Evolutionary conservation across 2,329 filamentous ascomycete species (phyloP), one percentile per base, ranked within the genome.

Genomic region (Fusarium dlaminii): DNA sequence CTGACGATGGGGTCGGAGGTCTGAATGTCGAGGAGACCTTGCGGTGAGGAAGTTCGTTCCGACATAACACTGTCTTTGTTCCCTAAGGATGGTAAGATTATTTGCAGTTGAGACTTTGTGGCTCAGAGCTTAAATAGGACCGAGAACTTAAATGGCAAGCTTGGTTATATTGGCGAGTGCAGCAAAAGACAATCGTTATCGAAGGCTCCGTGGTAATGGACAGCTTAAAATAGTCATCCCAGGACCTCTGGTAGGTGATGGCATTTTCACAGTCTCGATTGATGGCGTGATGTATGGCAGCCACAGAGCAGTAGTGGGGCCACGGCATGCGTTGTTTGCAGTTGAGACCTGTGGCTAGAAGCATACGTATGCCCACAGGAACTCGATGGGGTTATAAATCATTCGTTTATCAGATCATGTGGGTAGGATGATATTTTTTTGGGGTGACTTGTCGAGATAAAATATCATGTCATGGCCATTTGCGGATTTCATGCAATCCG

Each of bases 141-240:
- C 17, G 40, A 43, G 15, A 24, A 17, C 1, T 43, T 12, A 0
- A 14, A 49, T 22, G 0, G 3, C 14, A 32, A 14, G 8, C 3
- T 34, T 10, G 3, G 6, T 4, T 14, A 10, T 0, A 2, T 7
- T 9, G 0, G 22, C 4, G 29, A 24, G 15, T 8, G 5, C 6
- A 34, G 11, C 1, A 18, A 3, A 34, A 51, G 11, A 5, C 11
- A 24, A 24, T 13, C 0, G 5, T 3, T 9, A 7, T 24, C 3
- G 7, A n/a, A 5, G 14, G 7, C 7, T 32, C 13, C 8, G 22
- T 1, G 30, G 30, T 32, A 20, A 14, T 14, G 1, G 10, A 7
- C 14, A 6, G 24, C 0, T 4, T 45, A 11, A 46, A 51, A 34
- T 51, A 30, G 11, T 3, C 3, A 34, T 20, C 3, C 24, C 8